A percentile compares a stretch with the other conserved stretches of the same genome.
Conservation (phyloP, 495 filamentous ascomycete genomes). For the Penicillium antarcticum region DNA sequence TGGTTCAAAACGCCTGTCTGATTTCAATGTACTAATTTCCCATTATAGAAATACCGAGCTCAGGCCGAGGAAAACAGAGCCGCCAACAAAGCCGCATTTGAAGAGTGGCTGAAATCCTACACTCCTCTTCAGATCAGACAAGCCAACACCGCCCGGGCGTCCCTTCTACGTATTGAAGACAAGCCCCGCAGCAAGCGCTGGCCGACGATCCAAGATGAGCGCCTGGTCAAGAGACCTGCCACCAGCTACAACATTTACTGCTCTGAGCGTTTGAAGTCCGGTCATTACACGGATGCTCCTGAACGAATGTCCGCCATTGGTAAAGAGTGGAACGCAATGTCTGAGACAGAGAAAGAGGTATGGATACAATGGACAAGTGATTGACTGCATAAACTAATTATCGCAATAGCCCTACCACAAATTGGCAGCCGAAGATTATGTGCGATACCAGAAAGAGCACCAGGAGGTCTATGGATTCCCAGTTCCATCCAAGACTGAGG, state of each 20-base stretch:
- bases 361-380: neutral
- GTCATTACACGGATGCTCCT: constrained; percentile 23
- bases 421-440: constrained; percentile 14
- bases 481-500: neutral
- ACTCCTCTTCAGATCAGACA: constrained; percentile 53
- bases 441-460: constrained; percentile 35
- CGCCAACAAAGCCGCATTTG: constrained; percentile 41
- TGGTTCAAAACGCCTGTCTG: neutral
- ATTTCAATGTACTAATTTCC: constrained; percentile 12
- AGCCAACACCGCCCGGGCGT: constrained; percentile 62
- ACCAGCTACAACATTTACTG: constrained; percentile 43
- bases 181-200: no score
- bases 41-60: constrained; percentile 44
- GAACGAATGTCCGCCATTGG: constrained; percentile 29
- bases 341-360: constrained; percentile 55
- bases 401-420: constrained; percentile 23
- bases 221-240: constrained; percentile 48
- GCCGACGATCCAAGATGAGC: constrained; percentile 44
- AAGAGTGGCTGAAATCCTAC: constrained; percentile 58
- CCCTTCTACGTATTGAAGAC: constrained; percentile 33
- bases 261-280: constrained; percentile 40
- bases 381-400: constrained; percentile 2
- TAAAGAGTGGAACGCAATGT: constrained; percentile 57
- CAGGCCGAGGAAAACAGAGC: constrained; percentile 47
- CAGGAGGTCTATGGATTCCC: constrained; percentile 28